A percentile compares a stretch with the other conserved stretches of the same genome.
Conservation (phyloP, 192 early-diverging fungal species). For the Gigaspora rosea region DNA sequence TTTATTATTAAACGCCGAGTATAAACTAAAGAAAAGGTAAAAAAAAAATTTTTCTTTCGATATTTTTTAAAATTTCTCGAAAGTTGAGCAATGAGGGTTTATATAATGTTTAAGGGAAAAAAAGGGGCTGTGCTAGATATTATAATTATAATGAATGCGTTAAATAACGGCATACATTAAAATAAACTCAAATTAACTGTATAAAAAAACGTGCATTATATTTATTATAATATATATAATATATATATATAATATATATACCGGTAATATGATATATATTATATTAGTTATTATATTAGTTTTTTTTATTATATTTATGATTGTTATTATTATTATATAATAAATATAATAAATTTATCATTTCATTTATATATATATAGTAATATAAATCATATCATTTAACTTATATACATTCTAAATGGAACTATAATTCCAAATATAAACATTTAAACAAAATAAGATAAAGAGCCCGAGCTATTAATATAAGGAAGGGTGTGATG, state of each 20-base stretch:
- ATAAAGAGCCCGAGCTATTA: too few species aligned
- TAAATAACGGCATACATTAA: not conserved
- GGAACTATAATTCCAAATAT: not conserved
- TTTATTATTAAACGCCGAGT: too few species aligned
- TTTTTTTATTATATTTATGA: not conserved
- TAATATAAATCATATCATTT: not conserved
- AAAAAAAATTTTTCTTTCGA: too few species aligned
- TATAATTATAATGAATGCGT: not conserved
- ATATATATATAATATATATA: not conserved
- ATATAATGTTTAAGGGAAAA: too few species aligned
- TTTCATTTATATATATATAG: not conserved
- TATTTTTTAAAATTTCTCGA: too few species aligned
- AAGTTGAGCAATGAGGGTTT: too few species aligned
- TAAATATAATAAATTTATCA: not conserved
- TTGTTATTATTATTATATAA: not conserved
- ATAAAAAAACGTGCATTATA: not conserved
- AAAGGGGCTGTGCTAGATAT: not conserved
- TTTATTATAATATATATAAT: not conserved
- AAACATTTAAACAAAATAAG: not conserved
- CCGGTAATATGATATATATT: too few species aligned
- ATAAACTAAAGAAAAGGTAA: too few species aligned
- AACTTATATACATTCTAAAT: not conserved
- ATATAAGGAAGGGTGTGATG: not conserved
- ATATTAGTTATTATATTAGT: too few species aligned
- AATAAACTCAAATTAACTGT: not conserved